Evolutionary conservation across 2,329 filamentous ascomycete species (phyloP).

Genomic region (Chaetothyriales sp.): DNA sequence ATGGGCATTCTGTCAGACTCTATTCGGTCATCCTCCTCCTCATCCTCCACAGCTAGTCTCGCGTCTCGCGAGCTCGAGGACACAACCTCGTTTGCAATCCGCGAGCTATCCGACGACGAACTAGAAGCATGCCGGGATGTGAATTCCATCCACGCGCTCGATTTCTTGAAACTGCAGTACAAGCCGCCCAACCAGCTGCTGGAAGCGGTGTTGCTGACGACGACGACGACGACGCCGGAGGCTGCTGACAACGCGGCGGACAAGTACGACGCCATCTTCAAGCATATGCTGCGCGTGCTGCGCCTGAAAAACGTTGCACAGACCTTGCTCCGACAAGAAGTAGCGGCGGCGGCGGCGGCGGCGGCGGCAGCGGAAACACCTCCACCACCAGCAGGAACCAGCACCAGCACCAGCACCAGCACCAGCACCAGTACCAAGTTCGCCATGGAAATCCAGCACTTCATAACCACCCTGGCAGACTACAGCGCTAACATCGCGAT

Average conservation of each 20-base stretch:
- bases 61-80: slow-evolving; percentile 5
- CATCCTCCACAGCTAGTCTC: slow-evolving; percentile 12
- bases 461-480: slow-evolving; percentile 54
- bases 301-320: slow-evolving; percentile 61
- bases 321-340: slow-evolving; percentile 8
- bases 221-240: too few relatives aligned
- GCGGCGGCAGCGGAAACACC: background rate
- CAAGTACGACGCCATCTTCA: slow-evolving; percentile 79
- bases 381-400: slow-evolving; percentile 8
- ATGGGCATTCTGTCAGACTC: slow-evolving; percentile 73
- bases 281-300: slow-evolving; percentile 57
- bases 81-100: slow-evolving; percentile 53
- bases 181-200: slow-evolving; percentile 53
- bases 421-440: slow-evolving; percentile 36
- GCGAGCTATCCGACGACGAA: slow-evolving; percentile 62
- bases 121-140: slow-evolving; percentile 73
- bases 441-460: slow-evolving; percentile 62
- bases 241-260: slow-evolving; percentile 41
- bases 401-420: slow-evolving; percentile 15
- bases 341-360: slow-evolving; percentile 16
- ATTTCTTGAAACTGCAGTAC: slow-evolving; percentile 81
- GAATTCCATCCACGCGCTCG: slow-evolving; percentile 70
- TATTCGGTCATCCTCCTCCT: slow-evolving; percentile 27
- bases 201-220: slow-evolving; percentile 54
- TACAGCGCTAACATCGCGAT: slow-evolving; percentile 75